These are phyloP conservation scores for Omphalotus guepiniiformis DNA, from an alignment of 768 basidiomycete genomes.

Conservation along the genomic window DNA sequence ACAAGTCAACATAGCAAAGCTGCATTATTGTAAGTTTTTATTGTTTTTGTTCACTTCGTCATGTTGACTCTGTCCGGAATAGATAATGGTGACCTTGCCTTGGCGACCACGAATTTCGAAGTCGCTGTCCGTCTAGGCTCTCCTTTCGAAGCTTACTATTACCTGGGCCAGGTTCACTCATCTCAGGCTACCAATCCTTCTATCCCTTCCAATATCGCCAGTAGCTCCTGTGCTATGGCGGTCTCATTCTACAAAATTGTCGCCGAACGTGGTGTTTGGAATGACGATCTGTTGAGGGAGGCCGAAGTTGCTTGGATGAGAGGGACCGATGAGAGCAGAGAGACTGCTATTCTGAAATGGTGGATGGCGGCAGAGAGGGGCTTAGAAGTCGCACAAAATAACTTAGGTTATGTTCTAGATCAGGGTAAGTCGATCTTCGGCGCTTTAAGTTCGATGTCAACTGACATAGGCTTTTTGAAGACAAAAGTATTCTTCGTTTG, in stretches of 20 bases:
- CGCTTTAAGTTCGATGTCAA: neutral
- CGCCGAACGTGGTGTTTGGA: constrained; percentile 87
- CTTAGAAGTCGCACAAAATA: constrained; percentile 90
- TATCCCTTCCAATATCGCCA: constrained; percentile 43
- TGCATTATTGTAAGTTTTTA: constrained; percentile 51
- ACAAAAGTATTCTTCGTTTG: constrained; percentile 63
- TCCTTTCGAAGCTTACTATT: constrained; percentile 92
- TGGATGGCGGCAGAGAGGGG: constrained; percentile 94
- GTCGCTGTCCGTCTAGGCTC: constrained; percentile 83
- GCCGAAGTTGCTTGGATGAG: constrained; percentile 75
- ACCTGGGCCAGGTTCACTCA: constrained; percentile 81
- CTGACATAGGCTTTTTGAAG: constrained; percentile 29
- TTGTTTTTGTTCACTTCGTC: constrained; percentile 4
- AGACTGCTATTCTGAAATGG: constrained; percentile 89
- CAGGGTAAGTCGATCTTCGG: constrained; percentile 53
- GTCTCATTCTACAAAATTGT: constrained; percentile 93
- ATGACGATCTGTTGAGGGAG: constrained; percentile 74
- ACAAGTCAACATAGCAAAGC: constrained; percentile 85
- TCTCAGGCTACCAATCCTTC: constrained; percentile 42
- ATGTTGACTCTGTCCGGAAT: neutral
- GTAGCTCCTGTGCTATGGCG: constrained; percentile 82
- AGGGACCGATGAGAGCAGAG: constrained; percentile 65
- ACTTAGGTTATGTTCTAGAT: constrained; percentile 88
- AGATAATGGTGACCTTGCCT: constrained; percentile 67
- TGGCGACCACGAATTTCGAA: constrained; percentile 77